Conservation (phyloP, 768 basidiomycete genomes). For the Clathrus columnatus region DNA sequence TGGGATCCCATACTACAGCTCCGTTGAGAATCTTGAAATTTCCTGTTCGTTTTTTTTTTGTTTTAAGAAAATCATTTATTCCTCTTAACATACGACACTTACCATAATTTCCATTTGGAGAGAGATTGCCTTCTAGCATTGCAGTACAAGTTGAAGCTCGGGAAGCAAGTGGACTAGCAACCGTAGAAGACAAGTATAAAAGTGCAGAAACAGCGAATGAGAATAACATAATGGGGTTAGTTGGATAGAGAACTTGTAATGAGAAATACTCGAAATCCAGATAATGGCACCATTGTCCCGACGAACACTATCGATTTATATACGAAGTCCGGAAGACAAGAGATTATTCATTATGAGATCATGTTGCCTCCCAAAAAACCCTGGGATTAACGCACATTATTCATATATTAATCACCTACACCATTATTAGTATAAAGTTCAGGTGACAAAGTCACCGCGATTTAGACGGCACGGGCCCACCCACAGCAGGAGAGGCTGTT, state of each 20-base stretch:
- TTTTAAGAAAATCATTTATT: background rate
- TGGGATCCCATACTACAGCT: background rate
- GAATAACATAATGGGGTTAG: background rate
- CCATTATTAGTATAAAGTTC: background rate
- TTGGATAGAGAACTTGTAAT: too few relatives aligned
- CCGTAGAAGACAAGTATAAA: background rate
- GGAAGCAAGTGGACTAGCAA: background rate
- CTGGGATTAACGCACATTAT: background rate
- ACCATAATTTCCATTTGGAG: background rate
- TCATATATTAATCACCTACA: background rate
- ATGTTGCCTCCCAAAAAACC: background rate
- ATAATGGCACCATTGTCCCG: too few relatives aligned
- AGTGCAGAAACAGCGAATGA: background rate
- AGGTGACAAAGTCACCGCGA: background rate
- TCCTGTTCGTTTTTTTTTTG: background rate
- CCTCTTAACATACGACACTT: background rate
- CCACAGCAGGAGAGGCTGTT: too few relatives aligned
- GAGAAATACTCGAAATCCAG: too few relatives aligned
- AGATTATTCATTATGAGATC: background rate
- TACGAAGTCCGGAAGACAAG: background rate
- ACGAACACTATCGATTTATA: background rate
- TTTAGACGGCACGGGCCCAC: too few relatives aligned
- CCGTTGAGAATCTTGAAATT: conserved; percentile 1
- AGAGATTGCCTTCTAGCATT: background rate
- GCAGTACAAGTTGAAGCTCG: background rate